phyloP scores from a whole-genome alignment of 805 yeast species.

The Wickerhamiella spandovensis region DNA sequence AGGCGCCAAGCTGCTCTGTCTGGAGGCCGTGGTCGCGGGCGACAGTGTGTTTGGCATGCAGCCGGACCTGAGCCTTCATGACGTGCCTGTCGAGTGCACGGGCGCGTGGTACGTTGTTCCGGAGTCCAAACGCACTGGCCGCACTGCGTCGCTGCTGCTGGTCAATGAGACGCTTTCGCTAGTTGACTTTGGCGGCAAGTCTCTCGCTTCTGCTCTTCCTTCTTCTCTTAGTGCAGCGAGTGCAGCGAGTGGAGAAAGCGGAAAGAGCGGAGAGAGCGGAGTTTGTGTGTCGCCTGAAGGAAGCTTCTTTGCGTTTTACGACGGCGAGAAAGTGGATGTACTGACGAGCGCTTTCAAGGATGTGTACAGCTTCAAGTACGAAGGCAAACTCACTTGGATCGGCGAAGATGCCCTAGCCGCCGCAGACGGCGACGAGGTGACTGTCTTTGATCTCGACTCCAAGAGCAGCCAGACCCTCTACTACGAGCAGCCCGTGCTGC shows the following conservation, averaged over 20 bases:
- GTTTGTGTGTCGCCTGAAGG: not conserved
- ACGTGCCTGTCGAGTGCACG: not conserved
- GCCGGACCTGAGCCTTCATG: not conserved
- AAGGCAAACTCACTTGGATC: conserved; percentile 55
- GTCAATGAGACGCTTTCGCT: not conserved
- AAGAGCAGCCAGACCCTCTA: conserved; percentile 23
- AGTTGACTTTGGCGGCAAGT: not conserved
- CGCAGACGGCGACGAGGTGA: conserved; percentile 43
- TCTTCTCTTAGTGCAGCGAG: no score
- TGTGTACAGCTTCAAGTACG: not conserved
- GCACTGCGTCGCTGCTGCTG: not conserved
- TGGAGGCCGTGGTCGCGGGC: not conserved
- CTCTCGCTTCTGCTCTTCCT: not conserved
- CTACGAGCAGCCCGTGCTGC: conserved; percentile 28
- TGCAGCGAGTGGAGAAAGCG: no score
- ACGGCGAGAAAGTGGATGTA: not conserved
- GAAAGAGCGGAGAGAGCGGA: no score
- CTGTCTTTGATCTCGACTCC: conserved; percentile 38
- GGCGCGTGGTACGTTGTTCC: not conserved
- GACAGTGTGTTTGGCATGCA: not conserved
- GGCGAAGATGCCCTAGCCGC: conserved; percentile 69
- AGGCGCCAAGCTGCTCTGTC: not conserved
- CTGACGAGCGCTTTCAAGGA: not conserved
- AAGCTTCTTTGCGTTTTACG: not conserved
- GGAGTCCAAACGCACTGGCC: not conserved